A percentile compares a stretch with the other conserved stretches of the same genome.
phyloP scores from a whole-genome alignment of 1,284 basidiomycete genomes.

The Rhodofomes roseus region DNA sequence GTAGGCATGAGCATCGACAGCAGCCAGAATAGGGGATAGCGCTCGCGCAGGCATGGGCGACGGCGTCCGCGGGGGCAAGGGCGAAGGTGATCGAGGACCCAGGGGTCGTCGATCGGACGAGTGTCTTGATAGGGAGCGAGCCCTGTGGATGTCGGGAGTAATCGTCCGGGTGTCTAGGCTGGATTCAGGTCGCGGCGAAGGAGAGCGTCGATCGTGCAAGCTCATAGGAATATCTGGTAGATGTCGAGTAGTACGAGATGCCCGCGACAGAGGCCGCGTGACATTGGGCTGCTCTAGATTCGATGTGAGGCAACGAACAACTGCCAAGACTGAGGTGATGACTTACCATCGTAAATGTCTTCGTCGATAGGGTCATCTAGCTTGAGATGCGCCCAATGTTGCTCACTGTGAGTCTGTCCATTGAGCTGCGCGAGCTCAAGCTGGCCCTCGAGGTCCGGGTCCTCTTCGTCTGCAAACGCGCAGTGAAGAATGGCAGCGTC shows the following conservation, averaged over 20 bases:
- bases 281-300: conserved; percentile 54
- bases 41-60: not conserved
- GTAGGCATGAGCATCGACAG: conserved; percentile 17
- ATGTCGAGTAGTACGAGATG: conserved; percentile 14
- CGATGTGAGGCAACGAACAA: not conserved
- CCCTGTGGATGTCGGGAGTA: conserved; percentile 26
- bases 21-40: not conserved
- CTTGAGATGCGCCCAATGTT: conserved; percentile 32
- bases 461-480: conserved; percentile 54
- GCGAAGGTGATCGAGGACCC: conserved; percentile 71
- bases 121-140: conserved; percentile 39
- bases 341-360: conserved; percentile 71
- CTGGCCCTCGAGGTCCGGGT: conserved; percentile 56
- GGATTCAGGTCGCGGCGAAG: conserved; percentile 33
- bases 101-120: conserved; percentile 55
- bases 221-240: conserved; percentile 30
- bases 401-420: conserved; percentile 67
- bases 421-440: conserved; percentile 79
- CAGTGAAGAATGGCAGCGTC: conserved; percentile 24
- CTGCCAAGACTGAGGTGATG: not conserved
- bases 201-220: conserved; percentile 35
- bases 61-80: conserved; percentile 41
- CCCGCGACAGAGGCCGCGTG: conserved; percentile 45
- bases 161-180: conserved; percentile 12
- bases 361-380: conserved; percentile 51